A percentile compares a stretch with the other conserved stretches of the same genome.
Evolutionary conservation across 441 rosid species (phyloP).

Genomic region (Mallotus repandus): DNA sequence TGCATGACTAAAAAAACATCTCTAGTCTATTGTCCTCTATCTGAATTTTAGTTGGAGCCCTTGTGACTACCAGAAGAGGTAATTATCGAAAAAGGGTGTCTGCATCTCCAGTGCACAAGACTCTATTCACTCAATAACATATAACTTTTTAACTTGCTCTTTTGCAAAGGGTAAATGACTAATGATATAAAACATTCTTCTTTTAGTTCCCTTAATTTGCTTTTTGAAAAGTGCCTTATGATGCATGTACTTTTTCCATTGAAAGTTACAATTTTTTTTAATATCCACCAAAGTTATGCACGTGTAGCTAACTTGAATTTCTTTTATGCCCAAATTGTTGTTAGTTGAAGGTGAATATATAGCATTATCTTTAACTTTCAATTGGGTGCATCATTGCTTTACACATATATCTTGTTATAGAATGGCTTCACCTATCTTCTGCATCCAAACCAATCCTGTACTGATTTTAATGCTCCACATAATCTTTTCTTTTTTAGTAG

Average conservation of each 20-base stretch:
- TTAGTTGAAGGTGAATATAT: slow-evolving; percentile 21
- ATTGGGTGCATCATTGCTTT: slow-evolving; percentile 11
- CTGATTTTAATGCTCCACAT: not conserved
- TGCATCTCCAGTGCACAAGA: too few species aligned
- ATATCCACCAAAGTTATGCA: not conserved
- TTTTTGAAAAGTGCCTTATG: slow-evolving; percentile 10
- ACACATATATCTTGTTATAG: slow-evolving; percentile 25
- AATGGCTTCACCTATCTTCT: slow-evolving; percentile 40
- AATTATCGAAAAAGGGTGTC: too few species aligned
- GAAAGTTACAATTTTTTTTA: not conserved
- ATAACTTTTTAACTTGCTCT: not conserved
- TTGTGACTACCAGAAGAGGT: too few species aligned
- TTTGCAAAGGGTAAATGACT: not conserved
- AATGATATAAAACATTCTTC: not conserved
- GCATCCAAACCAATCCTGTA: slow-evolving; percentile 13
- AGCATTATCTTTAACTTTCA: slow-evolving; percentile 14
- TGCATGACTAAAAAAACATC: not conserved
- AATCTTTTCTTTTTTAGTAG: not conserved
- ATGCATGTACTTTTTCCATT: slow-evolving; percentile 5
- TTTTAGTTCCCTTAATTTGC: not conserved
- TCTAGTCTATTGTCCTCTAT: not conserved
- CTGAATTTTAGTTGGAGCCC: too few species aligned
- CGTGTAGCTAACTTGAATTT: slow-evolving; percentile 12
- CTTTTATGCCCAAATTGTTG: slow-evolving; percentile 12
- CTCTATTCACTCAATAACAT: too few species aligned